phyloP scores from a whole-genome alignment of 2,329 filamentous ascomycete genomes.

The Botrytis sinoallii region DNA sequence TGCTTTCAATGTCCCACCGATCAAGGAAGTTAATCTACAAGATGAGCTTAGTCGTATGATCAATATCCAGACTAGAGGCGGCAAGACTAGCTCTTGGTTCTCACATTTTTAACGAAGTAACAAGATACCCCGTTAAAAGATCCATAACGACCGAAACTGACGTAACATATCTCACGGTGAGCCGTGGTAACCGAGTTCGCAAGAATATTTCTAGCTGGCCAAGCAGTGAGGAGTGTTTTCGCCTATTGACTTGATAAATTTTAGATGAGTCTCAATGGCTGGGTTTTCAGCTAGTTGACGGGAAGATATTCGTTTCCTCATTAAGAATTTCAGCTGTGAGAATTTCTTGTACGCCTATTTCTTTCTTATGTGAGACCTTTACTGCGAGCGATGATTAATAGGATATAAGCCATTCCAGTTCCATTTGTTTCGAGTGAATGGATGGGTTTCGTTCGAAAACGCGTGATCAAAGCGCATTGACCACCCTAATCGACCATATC shows the following conservation, averaged over 20 bases:
- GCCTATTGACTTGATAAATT: background rate
- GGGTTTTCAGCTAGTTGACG: background rate
- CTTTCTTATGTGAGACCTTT: background rate
- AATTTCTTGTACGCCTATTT: background rate
- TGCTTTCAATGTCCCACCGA: background rate
- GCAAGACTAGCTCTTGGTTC: background rate
- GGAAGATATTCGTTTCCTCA: background rate
- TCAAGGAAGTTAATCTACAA: background rate
- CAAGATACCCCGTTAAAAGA: background rate
- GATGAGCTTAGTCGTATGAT: background rate
- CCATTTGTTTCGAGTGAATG: background rate
- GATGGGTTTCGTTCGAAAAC: background rate
- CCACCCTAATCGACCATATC: background rate
- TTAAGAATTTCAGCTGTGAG: background rate
- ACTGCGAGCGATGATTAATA: background rate
- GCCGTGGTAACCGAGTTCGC: background rate
- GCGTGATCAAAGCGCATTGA: constrained; percentile 3
- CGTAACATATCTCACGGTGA: background rate
- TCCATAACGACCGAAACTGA: background rate
- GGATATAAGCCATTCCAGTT: background rate
- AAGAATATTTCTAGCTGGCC: background rate
- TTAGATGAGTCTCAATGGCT: background rate
- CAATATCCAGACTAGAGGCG: background rate
- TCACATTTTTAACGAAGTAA: background rate
- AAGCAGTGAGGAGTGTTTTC: background rate